Percentiles rank a stretch among this genome's conserved stretches.
These are phyloP conservation scores for Phytophthora rubi DNA, from an alignment of 352 stramenopile species.

Conservation along the genomic window DNA sequence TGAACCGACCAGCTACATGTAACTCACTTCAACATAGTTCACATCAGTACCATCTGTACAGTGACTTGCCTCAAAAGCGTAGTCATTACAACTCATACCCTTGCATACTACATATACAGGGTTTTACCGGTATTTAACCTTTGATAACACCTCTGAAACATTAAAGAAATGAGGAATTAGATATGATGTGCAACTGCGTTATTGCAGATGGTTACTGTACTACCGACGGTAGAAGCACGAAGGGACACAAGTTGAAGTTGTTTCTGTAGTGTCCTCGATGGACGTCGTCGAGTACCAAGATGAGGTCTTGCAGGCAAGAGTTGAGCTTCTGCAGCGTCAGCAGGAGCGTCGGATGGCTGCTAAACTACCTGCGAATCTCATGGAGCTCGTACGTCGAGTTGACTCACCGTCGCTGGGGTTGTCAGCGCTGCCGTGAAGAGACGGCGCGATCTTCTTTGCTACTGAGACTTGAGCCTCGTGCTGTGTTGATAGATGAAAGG, in stretches of 20 bases:
- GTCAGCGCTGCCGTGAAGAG: conserved; percentile 1
- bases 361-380: conserved; percentile 28
- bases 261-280: conserved; percentile 12
- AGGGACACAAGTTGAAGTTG: conserved; percentile 16
- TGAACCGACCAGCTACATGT: background rate
- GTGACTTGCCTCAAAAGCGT: no score
- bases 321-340: conserved; percentile 17
- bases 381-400: conserved; percentile 32
- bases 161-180: no score
- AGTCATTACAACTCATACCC: no score
- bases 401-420: no score
- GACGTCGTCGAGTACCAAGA: conserved; percentile 13
- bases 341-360: conserved; percentile 10
- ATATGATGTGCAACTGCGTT: no score
- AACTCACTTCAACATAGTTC: background rate
- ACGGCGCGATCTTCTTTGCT: conserved; percentile 21
- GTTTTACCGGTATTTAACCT: no score
- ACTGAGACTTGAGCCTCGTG: background rate
- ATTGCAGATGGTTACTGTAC: no score
- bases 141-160: no score
- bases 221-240: background rate
- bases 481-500: conserved; percentile 31
- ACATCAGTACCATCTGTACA: no score
- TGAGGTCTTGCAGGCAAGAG: conserved; percentile 16
- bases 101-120: no score